Percentiles rank a stretch among this genome's conserved stretches.
Conservation (phyloP, 2,329 filamentous ascomycete species). For the Colletotrichum sp. region DNA sequence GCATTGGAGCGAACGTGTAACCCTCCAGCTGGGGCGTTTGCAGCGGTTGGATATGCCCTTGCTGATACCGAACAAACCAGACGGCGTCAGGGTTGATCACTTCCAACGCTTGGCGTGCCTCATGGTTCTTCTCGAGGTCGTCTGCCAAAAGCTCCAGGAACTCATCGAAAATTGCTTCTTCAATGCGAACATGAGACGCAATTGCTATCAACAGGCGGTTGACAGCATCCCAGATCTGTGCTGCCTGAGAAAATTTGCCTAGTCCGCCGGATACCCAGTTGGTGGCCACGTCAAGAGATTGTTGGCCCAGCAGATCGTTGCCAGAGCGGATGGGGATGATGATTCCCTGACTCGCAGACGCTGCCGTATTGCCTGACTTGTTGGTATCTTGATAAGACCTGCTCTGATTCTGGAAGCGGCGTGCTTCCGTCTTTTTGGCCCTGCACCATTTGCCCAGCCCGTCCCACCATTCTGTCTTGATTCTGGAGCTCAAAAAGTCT, state of each 20-base stretch:
- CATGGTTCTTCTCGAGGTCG: slow-evolving; percentile 46
- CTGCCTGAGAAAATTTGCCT: slow-evolving; percentile 65
- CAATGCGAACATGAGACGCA: slow-evolving; percentile 67
- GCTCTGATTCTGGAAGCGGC: background rate
- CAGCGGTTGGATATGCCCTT: slow-evolving; percentile 41
- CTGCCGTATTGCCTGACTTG: background rate
- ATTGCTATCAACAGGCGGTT: slow-evolving; percentile 64
- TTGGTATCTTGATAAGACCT: background rate
- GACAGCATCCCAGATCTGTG: slow-evolving; percentile 69
- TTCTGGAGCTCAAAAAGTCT: slow-evolving; percentile 78
- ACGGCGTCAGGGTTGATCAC: slow-evolving; percentile 75
- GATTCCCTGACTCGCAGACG: slow-evolving; percentile 17
- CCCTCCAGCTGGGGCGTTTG: slow-evolving; percentile 48
- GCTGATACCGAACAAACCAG: slow-evolving; percentile 68
- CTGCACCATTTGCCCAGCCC: slow-evolving; percentile 56
- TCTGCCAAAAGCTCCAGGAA: slow-evolving; percentile 68
- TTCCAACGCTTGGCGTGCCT: slow-evolving; percentile 64
- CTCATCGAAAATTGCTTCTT: slow-evolving; percentile 74
- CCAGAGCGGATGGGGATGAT: slow-evolving; percentile 30
- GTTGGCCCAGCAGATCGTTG: slow-evolving; percentile 25
- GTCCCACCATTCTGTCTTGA: slow-evolving; percentile 74
- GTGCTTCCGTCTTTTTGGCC: slow-evolving; percentile 45
- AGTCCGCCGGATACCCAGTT: slow-evolving; percentile 39
- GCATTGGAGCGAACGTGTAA: slow-evolving; percentile 36
- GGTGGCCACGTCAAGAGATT: background rate